phyloP scores from a whole-genome alignment of 2,329 filamentous ascomycete species.

The Talaromyces sp. region DNA sequence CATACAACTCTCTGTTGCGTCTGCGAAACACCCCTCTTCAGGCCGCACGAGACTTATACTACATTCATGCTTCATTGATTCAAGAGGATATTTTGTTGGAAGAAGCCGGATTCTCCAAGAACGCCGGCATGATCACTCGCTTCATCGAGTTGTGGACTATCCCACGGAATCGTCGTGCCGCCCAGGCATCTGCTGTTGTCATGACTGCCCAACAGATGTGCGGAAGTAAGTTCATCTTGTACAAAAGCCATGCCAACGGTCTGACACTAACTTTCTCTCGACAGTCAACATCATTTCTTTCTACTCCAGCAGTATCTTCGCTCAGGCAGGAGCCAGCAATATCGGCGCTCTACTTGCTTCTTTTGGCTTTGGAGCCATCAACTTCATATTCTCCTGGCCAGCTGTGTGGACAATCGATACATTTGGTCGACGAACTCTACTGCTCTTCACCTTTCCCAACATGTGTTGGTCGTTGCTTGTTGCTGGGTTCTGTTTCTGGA shows the following conservation, averaged over 20 bases:
- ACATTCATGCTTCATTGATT: slow-evolving; percentile 54
- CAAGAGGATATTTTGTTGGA: slow-evolving; percentile 37
- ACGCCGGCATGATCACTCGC: slow-evolving; percentile 58
- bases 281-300: slow-evolving; percentile 69
- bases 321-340: slow-evolving; percentile 54
- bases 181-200: slow-evolving; percentile 70
- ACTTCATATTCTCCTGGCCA: slow-evolving; percentile 63
- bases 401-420: slow-evolving; percentile 66
- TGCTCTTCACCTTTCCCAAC: slow-evolving; percentile 65
- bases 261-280: not conserved
- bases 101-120: slow-evolving; percentile 31
- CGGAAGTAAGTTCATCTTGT: slow-evolving; percentile 36
- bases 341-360: slow-evolving; percentile 61
- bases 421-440: slow-evolving; percentile 60
- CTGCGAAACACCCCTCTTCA: slow-evolving; percentile 59
- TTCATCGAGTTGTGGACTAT: slow-evolving; percentile 54
- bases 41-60: slow-evolving; percentile 62
- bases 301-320: slow-evolving; percentile 62
- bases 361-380: slow-evolving; percentile 63
- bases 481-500: slow-evolving; percentile 58
- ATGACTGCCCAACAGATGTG: slow-evolving; percentile 78
- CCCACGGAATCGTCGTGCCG: slow-evolving; percentile 57
- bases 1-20: slow-evolving; percentile 57
- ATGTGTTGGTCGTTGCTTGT: slow-evolving; percentile 66
- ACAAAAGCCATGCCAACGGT: not conserved